Conservation (phyloP, 768 basidiomycete species). For the Kwoniella botswanensis region DNA sequence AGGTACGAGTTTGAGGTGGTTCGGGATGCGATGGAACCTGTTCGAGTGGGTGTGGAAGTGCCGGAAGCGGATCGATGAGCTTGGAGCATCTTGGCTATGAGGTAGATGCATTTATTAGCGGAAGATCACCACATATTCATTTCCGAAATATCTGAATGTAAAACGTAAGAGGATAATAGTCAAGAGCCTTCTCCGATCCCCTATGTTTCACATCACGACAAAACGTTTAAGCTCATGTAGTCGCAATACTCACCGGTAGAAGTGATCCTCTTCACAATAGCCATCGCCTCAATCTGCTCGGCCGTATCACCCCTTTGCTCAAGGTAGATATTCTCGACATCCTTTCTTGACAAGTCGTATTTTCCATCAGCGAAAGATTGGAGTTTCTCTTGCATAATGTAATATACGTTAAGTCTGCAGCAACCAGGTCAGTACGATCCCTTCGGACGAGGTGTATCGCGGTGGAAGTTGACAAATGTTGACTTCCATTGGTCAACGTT, state of each 20-base stretch:
- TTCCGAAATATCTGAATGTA: not conserved
- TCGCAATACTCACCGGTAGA: constrained; percentile 72
- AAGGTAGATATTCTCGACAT: constrained; percentile 79
- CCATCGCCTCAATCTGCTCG: constrained; percentile 75
- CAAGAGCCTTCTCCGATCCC: not conserved
- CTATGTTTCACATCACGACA: not conserved
- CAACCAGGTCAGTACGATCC: too few species aligned
- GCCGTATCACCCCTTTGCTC: constrained; percentile 81
- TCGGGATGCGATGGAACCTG: constrained; percentile 30
- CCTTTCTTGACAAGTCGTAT: constrained; percentile 70
- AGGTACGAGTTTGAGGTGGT: constrained; percentile 44
- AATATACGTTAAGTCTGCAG: constrained; percentile 84
- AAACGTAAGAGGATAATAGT: not conserved
- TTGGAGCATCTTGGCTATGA: constrained; percentile 53
- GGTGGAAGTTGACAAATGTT: too few species aligned
- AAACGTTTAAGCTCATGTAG: not conserved
- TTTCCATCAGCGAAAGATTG: constrained; percentile 78
- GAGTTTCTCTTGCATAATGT: constrained; percentile 91
- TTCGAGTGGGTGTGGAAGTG: constrained; percentile 29
- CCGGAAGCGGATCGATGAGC: constrained; percentile 46
- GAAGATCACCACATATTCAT: not conserved
- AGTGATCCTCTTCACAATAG: constrained; percentile 79
- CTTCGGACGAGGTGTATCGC: too few species aligned
- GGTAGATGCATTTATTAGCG: not conserved
- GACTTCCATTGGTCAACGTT: too few species aligned